A percentile compares a stretch with the other conserved stretches of the same genome.
Conservation (phyloP, 495 filamentous ascomycete genomes). For the Annulohypoxylon stygium region DNA sequence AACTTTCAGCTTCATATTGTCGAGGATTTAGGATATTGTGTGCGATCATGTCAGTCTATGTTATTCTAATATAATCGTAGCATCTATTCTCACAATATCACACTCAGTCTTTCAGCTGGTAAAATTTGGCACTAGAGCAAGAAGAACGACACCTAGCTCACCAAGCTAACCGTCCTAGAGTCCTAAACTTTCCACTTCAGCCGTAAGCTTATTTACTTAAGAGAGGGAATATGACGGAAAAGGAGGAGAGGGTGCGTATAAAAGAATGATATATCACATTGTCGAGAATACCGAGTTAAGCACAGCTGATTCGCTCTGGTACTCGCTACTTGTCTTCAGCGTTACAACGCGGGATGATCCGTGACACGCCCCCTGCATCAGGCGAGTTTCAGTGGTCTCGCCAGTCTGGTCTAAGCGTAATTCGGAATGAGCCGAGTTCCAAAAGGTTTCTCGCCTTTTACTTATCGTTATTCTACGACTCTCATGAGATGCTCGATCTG, state of each 20-base stretch:
- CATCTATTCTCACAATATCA: background rate
- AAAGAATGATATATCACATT: constrained; percentile 21
- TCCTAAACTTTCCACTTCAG: background rate
- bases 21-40: background rate
- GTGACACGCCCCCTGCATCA: constrained; percentile 44
- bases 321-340: constrained; percentile 8
- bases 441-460: background rate
- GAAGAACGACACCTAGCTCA: background rate
- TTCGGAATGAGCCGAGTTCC: constrained; percentile 31
- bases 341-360: constrained; percentile 38
- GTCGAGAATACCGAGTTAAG: background rate
- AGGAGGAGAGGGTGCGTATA: background rate
- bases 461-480: constrained; percentile 23
- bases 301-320: background rate
- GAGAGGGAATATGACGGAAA: background rate
- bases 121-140: background rate
- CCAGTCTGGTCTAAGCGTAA: constrained; percentile 30
- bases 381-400: constrained; percentile 42
- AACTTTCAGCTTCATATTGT: background rate
- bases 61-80: background rate
- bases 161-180: background rate
- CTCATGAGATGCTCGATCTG: constrained; percentile 21
- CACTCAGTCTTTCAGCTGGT: background rate
- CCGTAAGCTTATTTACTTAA: background rate
- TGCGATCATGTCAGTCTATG: background rate